A percentile compares a stretch with the other conserved stretches of the same genome.
Evolutionary conservation across 352 stramenopile genomes (phyloP).

Genomic region (Globisporangium polare): DNA sequence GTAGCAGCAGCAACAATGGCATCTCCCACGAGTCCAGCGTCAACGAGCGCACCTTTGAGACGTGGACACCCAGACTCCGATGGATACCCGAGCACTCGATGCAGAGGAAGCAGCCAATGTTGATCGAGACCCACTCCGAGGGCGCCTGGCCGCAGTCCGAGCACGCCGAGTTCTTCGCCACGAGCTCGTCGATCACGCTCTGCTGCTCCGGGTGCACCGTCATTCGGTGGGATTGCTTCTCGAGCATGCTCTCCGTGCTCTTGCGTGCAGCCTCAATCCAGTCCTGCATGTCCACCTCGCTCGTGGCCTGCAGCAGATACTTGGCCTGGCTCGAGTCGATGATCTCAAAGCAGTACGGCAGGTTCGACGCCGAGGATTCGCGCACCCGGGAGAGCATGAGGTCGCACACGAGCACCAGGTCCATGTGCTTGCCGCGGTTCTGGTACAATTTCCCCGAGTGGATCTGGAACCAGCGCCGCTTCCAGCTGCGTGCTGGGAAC

Average conservation of each 20-base stretch:
- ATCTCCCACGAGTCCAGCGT: conserved; percentile 89
- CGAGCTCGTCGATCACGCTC: conserved; percentile 57
- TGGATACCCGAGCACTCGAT: conserved; percentile 98
- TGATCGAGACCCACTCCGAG: conserved; percentile 96
- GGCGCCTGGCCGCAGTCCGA: conserved; percentile 72
- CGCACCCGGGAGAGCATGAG: conserved; percentile 79
- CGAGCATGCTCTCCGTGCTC: conserved; percentile 79
- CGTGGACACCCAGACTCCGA: conserved; percentile 94
- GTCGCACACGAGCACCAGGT: conserved; percentile 74
- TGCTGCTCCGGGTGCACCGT: conserved; percentile 81
- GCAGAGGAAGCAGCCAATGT: conserved; percentile 95
- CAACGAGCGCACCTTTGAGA: conserved; percentile 95
- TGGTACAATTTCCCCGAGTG: conserved; percentile 83
- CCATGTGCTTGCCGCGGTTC: conserved; percentile 74
- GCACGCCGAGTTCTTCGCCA: conserved; percentile 51
- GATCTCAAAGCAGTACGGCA: conserved; percentile 81
- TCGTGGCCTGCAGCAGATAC: conserved; percentile 71
- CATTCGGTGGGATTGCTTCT: conserved; percentile 80
- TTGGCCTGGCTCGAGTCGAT: conserved; percentile 80
- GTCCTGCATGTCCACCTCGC: conserved; percentile 64
- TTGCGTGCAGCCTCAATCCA: conserved; percentile 80
- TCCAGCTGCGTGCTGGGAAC: conserved; percentile 82
- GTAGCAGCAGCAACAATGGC: conserved; percentile 55
- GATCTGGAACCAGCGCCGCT: conserved; percentile 86
- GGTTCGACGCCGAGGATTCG: conserved; percentile 39